Evolutionary conservation across 169 alveolate genomes (phyloP), one percentile per base, ranked within the genome.

Genomic region (Theileria parva): DNA sequence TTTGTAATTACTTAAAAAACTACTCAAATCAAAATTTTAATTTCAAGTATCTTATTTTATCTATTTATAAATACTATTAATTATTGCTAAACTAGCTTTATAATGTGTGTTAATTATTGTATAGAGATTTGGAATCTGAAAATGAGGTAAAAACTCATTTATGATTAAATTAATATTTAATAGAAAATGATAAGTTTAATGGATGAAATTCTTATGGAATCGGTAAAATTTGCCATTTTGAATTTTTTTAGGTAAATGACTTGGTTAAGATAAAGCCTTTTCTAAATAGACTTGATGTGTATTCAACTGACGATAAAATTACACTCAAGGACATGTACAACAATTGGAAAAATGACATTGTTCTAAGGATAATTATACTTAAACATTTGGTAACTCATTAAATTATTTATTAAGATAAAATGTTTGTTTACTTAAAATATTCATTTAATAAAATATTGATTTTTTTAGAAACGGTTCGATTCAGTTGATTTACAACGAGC

Each of bases 401-500:
- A 6, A 15, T n/a, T 15, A 4, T 9, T 1, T 11, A 0, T 1
- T 5, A n/a, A n/a, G n/a, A n/a, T n/a, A n/a, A n/a, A n/a, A n/a
- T n/a, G n/a, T n/a, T n/a, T n/a, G n/a, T n/a, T n/a, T n/a, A n/a
- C n/a, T n/a, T n/a, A n/a, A n/a, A n/a, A n/a, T n/a, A n/a, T n/a
- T n/a, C n/a, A n/a, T n/a, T n/a, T n/a, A n/a, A n/a, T 34, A 19
- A 30, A 83, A 34, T 30, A 7, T 15, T 4, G 2, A 25, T 11
- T 21, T 21, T 50, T 39, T 17, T 74, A 83, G 89, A 65, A 70
- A 0, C 12, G 75, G 8, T 67, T 78, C 32, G 89, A 83, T 60
- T 27, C 81, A 12, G 70, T 53, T 8, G 89, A 83, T 23, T 80
- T 83, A 0, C 91, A 85, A 34, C 21, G 91, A 25, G 74, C 79